Evolutionary conservation across 2,329 filamentous ascomycete genomes (phyloP).

Genomic region (Ceratocystis ficicola): DNA sequence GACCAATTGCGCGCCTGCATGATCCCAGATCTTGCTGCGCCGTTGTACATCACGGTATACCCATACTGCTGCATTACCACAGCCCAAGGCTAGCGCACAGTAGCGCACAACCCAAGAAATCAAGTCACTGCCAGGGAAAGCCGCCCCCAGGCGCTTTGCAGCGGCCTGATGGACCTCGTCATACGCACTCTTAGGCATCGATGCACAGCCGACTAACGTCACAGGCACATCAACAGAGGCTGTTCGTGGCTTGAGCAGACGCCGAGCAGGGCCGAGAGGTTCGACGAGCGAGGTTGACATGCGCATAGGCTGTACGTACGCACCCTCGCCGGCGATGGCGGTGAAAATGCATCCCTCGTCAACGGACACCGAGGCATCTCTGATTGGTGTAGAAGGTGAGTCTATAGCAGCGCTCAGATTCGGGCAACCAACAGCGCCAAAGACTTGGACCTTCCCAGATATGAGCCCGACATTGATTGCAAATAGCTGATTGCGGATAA

Average conservation of each 20-base stretch:
- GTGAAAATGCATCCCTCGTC: conserved; percentile 40
- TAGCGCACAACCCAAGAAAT: conserved; percentile 47
- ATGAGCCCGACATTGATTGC: conserved; percentile 46
- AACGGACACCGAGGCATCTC: conserved; percentile 36
- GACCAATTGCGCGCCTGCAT: conserved; percentile 47
- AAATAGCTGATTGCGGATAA: conserved; percentile 42
- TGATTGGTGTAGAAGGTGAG: conserved; percentile 31
- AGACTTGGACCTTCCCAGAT: conserved; percentile 37
- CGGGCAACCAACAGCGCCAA: conserved; percentile 40
- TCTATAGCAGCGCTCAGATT: conserved; percentile 35
- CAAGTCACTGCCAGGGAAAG: conserved; percentile 40
- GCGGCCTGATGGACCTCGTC: conserved; percentile 37
- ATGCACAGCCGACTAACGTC: conserved; percentile 38
- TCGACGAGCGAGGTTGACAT: conserved; percentile 25
- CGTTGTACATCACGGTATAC: conserved; percentile 40
- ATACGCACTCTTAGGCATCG: conserved; percentile 37
- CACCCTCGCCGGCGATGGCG: conserved; percentile 38
- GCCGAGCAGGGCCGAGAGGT: conserved; percentile 23
- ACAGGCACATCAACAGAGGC: conserved; percentile 24
- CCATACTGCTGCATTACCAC: conserved; percentile 45
- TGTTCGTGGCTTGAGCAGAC: conserved; percentile 25
- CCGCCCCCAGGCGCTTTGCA: conserved; percentile 33
- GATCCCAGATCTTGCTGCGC: conserved; percentile 47
- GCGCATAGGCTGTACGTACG: conserved; percentile 35
- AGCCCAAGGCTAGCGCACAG: conserved; percentile 40